Conservation (phyloP, 441 rosid species). For the Lepidium campestre region DNA sequence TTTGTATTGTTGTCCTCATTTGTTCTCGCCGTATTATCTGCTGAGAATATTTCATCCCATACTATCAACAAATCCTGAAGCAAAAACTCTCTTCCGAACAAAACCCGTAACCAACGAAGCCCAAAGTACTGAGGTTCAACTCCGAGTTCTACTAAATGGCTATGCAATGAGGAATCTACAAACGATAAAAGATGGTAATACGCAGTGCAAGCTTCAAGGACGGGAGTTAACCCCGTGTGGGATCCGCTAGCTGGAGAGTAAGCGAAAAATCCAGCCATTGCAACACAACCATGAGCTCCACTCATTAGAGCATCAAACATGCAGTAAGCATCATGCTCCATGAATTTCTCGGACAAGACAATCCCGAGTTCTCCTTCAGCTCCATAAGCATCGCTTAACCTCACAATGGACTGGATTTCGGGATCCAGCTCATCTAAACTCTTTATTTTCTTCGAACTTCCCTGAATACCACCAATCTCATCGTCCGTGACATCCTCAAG, state of each 20-base stretch:
- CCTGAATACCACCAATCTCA: conserved; percentile 42
- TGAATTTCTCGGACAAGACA: conserved; percentile 90
- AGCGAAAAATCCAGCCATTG: conserved; percentile 78
- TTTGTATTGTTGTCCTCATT: conserved; percentile 25
- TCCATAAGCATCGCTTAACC: conserved; percentile 85
- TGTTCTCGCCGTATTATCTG: conserved; percentile 37
- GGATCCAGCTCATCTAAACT: conserved; percentile 76
- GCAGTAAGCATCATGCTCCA: conserved; percentile 95
- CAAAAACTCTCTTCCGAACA: conserved; percentile 85
- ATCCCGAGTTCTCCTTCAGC: conserved; percentile 97
- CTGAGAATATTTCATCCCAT: conserved; percentile 91
- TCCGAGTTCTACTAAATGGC: conserved; percentile 86
- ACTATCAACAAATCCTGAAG: conserved; percentile 65
- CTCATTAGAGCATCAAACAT: conserved; percentile 96
- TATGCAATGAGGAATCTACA: conserved; percentile 76
- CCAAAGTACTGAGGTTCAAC: conserved; percentile 97
- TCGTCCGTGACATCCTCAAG: conserved; percentile 63
- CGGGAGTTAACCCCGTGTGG: conserved; percentile 66
- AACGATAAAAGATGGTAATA: conserved; percentile 68
- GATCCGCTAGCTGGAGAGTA: conserved; percentile 47
- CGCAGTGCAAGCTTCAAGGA: conserved; percentile 85
- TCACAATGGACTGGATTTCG: conserved; percentile 61
- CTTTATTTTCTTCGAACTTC: conserved; percentile 40
- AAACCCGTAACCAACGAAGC: conserved; percentile 91
- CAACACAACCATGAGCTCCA: conserved; percentile 65